Conservation (phyloP, 129 eudicot genomes). For the Helichrysum umbraculigerum region DNA sequence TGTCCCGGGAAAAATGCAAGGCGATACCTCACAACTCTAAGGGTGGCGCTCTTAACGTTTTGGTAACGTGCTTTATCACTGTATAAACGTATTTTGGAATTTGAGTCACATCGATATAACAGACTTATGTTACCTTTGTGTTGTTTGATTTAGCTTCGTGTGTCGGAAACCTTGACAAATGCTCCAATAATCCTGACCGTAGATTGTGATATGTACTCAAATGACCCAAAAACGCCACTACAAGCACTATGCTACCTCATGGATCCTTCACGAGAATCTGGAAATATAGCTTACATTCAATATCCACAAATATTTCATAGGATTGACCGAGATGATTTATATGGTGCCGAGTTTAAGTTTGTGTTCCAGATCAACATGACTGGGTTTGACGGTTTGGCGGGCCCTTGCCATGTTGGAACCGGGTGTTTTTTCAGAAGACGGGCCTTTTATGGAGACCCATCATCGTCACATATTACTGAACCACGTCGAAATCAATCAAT, state of each 20-base stretch:
- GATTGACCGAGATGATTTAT: constrained; percentile 53
- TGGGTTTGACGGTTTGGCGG: constrained; percentile 60
- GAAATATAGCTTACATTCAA: constrained; percentile 57
- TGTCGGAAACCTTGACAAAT: constrained; percentile 63
- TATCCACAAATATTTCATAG: constrained; percentile 70
- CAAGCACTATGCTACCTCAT: constrained; percentile 51
- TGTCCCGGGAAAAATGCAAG: constrained; percentile 48
- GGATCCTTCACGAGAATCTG: constrained; percentile 35
- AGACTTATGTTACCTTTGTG: not conserved
- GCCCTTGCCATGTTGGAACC: constrained; percentile 58
- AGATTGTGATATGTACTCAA: constrained; percentile 78
- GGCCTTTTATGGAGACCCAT: constrained; percentile 59
- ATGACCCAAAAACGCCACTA: constrained; percentile 56
- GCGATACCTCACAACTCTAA: constrained; percentile 42
- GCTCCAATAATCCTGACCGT: constrained; percentile 58
- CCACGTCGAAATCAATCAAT: constrained; percentile 37
- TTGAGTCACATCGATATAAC: not conserved
- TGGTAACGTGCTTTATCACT: constrained; percentile 32
- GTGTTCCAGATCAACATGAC: constrained; percentile 40
- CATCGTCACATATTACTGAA: constrained; percentile 28
- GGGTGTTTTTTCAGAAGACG: constrained; percentile 63
- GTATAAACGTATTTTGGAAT: not conserved
- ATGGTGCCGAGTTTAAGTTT: constrained; percentile 47
- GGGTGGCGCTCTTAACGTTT: constrained; percentile 56
- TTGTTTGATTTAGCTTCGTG: constrained; percentile 52